Percentiles rank a stretch among this genome's conserved stretches.
These are phyloP conservation scores for Kodamaea neixiangensis DNA, from an alignment of 805 yeast genomes.

Conservation along the genomic window DNA sequence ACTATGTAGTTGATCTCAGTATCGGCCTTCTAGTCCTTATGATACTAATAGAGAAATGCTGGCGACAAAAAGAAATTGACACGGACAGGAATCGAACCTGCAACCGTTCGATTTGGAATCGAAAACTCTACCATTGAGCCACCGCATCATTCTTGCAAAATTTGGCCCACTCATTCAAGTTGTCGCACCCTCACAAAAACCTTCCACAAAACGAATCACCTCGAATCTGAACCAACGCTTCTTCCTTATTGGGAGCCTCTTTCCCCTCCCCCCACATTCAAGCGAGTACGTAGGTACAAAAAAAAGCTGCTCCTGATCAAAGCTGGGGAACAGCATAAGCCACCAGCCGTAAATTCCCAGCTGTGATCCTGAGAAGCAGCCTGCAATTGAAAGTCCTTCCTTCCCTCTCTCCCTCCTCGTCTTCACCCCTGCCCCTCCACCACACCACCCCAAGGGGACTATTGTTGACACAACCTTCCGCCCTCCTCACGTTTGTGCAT, in stretches of 20 bases:
- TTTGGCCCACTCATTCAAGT: neutral
- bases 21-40: too few species aligned
- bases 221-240: neutral
- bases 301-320: neutral
- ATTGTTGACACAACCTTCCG: neutral
- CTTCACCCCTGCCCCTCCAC: too few species aligned
- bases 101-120: conserved; percentile 72
- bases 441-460: too few species aligned
- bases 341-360: too few species aligned
- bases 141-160: conserved; percentile 15
- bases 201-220: neutral
- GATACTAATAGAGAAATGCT: neutral
- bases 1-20: too few species aligned
- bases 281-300: neutral
- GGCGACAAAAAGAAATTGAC: conserved; percentile 39
- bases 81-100: conserved; percentile 88
- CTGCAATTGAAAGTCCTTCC: neutral
- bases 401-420: neutral
- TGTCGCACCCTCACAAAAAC: neutral
- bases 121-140: conserved; percentile 42
- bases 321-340: neutral
- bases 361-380: too few species aligned
- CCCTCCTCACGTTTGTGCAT: conserved; percentile 1
- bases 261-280: neutral
- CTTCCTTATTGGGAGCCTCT: neutral